Evolutionary conservation across 441 rosid species (phyloP).

Genomic region (Melastoma candidum): DNA sequence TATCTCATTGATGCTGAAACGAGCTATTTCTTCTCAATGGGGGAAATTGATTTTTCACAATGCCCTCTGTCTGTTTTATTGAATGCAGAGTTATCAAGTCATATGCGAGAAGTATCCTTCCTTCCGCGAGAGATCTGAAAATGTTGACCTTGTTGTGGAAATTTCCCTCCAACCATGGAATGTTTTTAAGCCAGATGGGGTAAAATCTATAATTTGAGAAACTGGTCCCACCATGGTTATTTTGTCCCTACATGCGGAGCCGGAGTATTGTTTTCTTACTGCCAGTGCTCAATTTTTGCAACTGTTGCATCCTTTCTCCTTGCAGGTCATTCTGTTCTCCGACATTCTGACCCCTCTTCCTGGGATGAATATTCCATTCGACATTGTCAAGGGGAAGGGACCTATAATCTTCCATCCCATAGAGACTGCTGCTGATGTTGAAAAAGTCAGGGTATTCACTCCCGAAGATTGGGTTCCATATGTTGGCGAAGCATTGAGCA

Average conservation of each 20-base stretch:
- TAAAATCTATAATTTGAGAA: conserved; percentile 18
- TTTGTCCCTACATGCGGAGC: background rate
- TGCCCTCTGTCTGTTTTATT: conserved; percentile 7
- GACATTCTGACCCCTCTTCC: conserved; percentile 94
- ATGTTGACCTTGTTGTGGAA: conserved; percentile 86
- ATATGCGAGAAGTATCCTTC: conserved; percentile 83
- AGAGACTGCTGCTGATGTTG: conserved; percentile 52
- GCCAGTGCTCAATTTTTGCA: conserved; percentile 7
- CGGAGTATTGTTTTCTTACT: conserved; percentile 10
- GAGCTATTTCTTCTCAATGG: too few species aligned
- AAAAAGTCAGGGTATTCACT: conserved; percentile 66
- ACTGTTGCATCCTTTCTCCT: conserved; percentile 6
- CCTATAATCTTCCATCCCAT: conserved; percentile 76
- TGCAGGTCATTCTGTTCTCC: conserved; percentile 86
- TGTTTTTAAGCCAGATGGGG: conserved; percentile 93
- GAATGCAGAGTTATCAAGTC: conserved; percentile 64
- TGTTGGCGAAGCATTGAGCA: conserved; percentile 86
- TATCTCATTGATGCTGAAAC: too few species aligned
- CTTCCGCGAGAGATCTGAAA: conserved; percentile 90
- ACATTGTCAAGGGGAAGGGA: conserved; percentile 92
- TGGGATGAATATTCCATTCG: conserved; percentile 97
- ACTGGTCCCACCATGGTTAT: background rate
- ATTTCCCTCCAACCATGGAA: conserved; percentile 77
- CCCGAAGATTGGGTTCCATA: conserved; percentile 85
- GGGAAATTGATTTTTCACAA: too few species aligned